A percentile compares a stretch with the other conserved stretches of the same genome.
These are phyloP conservation scores for Conticribra weissflogii DNA, from an alignment of 108 stramenopile genomes.

Conservation along the genomic window DNA sequence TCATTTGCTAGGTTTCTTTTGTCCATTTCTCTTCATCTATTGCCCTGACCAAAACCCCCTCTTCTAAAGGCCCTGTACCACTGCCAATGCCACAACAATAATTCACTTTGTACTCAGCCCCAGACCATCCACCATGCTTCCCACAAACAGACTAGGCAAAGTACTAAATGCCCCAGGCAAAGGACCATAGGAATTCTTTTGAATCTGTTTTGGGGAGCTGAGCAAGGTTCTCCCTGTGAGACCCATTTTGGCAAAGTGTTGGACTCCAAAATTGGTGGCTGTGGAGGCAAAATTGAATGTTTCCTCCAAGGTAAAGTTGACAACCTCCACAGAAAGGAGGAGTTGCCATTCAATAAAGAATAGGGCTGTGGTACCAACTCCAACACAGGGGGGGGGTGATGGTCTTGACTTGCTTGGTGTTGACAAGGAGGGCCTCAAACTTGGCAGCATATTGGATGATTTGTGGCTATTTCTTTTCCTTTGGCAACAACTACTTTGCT, in stretches of 20 bases:
- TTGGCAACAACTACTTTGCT: no score
- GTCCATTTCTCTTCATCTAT: slow-evolving; percentile 92
- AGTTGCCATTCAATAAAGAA: slow-evolving; percentile 70
- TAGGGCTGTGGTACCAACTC: slow-evolving; percentile 76
- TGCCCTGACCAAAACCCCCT: slow-evolving; percentile 71
- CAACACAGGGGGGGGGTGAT: slow-evolving; percentile 90
- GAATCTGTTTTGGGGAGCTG: slow-evolving; percentile 68
- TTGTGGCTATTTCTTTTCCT: no score
- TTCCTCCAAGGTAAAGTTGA: slow-evolving; percentile 74
- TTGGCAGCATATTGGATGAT: slow-evolving; percentile 88
- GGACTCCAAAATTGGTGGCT: slow-evolving; percentile 84
- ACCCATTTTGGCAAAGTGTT: slow-evolving; percentile 78
- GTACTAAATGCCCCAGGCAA: slow-evolving; percentile 61
- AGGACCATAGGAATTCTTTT: slow-evolving; percentile 60
- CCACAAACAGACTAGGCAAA: slow-evolving; percentile 82
- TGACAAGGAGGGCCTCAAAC: slow-evolving; percentile 84
- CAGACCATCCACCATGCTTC: slow-evolving; percentile 74
- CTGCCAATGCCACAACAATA: slow-evolving; percentile 79
- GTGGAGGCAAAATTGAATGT: slow-evolving; percentile 50
- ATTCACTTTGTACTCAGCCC: slow-evolving; percentile 74
- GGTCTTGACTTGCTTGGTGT: slow-evolving; percentile 86
- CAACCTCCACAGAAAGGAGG: slow-evolving; percentile 73
- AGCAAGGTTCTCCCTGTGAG: slow-evolving; percentile 86
- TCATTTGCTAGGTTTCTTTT: no score
- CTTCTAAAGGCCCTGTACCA: slow-evolving; percentile 81